Base-by-base conservation (phyloP, 352 stramenopile genomes). In the Phytophthora parvispora region DNA sequence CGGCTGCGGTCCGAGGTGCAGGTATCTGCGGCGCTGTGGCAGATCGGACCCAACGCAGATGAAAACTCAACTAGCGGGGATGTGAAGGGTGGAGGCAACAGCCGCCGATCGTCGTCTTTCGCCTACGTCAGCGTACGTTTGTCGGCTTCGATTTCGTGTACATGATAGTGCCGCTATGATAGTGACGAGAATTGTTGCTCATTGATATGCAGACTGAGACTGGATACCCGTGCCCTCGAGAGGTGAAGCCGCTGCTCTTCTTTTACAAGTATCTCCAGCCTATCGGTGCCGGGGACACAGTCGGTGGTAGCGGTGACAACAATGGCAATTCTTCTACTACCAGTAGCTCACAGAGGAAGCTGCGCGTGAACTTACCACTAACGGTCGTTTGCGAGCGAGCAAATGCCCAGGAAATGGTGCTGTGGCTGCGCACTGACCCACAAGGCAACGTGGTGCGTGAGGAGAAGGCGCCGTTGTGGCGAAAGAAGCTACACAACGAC, bases 181-280 rank as follows among this genome's bases (percentile, higher is more conserved):
- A 24, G 10, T 58, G 9, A 38, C 27, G 32, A 38, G 38, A 28
- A 4, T 32, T 47, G 5, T 22, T 15, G 9, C n/a, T 47, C 52
- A 6, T 29, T 65, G n/a, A n/a, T n/a, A n/a, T n/a, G 27, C 27
- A 67, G 63, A 25, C 2, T 36, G 48, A 48, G 28, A 38, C 20
- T 22, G 60, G 31, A 4, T 70, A 52, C 18, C 49, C 63, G 20
- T 82, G 72, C 48, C 75, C 75, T 48, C 62, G 60, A 58, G 59
- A 82, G 59, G 68, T 82, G 12, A 82, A 80, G 64, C 84, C 87
- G 10, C 67, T 89, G 9, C 58, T 95, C 22, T 86, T 85, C 67
- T 95, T 95, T 60, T 95, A 91, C 80, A 95, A 95, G 74, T 94
- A 90, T 53, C 59, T 95, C 6, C 87, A 95, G 59, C 87, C 87